Evolutionary conservation across 306 rosid species (phyloP).

Genomic region (Cajanus cajan): DNA sequence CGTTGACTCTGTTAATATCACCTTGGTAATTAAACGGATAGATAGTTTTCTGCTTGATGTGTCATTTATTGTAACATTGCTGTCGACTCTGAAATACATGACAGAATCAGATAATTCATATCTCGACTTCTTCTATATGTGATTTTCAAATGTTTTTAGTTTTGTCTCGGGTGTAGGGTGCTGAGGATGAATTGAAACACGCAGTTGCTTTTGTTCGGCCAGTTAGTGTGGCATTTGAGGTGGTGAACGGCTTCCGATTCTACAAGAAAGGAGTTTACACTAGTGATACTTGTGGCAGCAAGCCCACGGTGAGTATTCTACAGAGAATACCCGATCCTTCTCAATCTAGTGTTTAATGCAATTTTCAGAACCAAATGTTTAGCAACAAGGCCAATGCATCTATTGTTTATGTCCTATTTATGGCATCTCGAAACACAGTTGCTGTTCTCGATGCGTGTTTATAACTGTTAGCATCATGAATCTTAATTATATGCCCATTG

Average conservation of each 20-base stretch:
- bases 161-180: conserved; percentile 57
- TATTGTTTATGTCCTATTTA: neutral
- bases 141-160: conserved; percentile 6
- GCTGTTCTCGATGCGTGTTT: neutral
- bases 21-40: conserved; percentile 52
- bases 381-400: neutral
- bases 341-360: neutral
- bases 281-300: conserved; percentile 65
- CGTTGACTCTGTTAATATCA: conserved; percentile 67
- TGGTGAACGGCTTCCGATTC: conserved; percentile 47
- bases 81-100: conserved; percentile 14
- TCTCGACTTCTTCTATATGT: neutral
- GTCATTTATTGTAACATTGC: neutral
- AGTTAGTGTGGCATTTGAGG: conserved; percentile 92
- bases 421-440: neutral
- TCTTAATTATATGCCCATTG: neutral
- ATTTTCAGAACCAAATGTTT: neutral
- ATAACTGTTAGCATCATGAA: neutral
- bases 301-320: conserved; percentile 58
- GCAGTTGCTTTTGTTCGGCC: conserved; percentile 89
- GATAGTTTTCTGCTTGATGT: conserved; percentile 10
- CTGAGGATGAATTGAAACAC: conserved; percentile 86
- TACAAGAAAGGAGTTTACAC: conserved; percentile 83
- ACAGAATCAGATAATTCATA: conserved; percentile 9
- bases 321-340: conserved; percentile 1